Conservation (phyloP, 163 green algal genomes). For the Coccomyxa subellipsoidea region DNA sequence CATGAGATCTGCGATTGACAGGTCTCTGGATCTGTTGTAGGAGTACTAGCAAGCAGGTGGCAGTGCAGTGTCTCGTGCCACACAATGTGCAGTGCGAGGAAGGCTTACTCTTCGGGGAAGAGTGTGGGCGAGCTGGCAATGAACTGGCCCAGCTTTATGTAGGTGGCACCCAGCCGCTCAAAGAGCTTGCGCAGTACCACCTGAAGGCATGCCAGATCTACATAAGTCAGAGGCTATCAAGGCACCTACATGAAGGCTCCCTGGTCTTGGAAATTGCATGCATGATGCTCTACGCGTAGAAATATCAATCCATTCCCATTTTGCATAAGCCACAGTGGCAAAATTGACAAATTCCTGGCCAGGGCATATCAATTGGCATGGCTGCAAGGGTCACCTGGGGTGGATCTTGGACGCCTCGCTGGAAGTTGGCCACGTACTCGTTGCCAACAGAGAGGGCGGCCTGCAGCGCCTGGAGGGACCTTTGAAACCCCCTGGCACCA, state of each 20-base stretch:
- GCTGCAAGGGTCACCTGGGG: not conserved
- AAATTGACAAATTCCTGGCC: slow-evolving; percentile 23
- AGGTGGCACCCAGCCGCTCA: slow-evolving; percentile 92
- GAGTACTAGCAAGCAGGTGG: too few relatives aligned
- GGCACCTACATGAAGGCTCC: slow-evolving; percentile 22
- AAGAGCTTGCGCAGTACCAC: slow-evolving; percentile 87
- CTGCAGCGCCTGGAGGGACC: slow-evolving; percentile 44
- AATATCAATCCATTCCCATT: too few relatives aligned
- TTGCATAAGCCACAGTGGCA: too few relatives aligned
- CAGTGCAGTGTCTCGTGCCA: not conserved
- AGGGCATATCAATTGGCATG: slow-evolving; percentile 19
- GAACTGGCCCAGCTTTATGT: slow-evolving; percentile 97
- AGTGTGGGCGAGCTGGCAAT: slow-evolving; percentile 91
- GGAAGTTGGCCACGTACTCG: slow-evolving; percentile 39
- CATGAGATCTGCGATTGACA: too few relatives aligned
- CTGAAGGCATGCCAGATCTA: not conserved
- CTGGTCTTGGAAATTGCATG: too few relatives aligned
- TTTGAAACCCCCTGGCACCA: slow-evolving; percentile 40
- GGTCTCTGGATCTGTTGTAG: too few relatives aligned
- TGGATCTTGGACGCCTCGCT: slow-evolving; percentile 12
- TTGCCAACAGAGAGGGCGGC: slow-evolving; percentile 39
- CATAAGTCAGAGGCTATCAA: not conserved
- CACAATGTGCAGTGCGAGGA: too few relatives aligned
- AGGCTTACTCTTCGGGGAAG: slow-evolving; percentile 86
- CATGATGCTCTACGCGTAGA: too few relatives aligned